Percentiles rank a stretch among this genome's conserved stretches.
Evolutionary conservation across 176 grass and related monocot species (phyloP).

Genomic region (Eremochloa ophiuroides): DNA sequence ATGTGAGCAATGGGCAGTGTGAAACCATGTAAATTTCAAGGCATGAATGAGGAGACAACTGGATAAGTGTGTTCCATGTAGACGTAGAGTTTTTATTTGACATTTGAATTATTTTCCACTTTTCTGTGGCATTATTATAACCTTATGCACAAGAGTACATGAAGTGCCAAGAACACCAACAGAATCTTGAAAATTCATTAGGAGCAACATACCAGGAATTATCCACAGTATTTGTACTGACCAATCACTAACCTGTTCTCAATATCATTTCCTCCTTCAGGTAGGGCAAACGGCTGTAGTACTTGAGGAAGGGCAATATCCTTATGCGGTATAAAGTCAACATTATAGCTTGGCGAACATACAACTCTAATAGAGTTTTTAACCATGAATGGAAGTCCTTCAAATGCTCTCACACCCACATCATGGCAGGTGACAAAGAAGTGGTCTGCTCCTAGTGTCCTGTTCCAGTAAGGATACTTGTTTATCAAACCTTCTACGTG

Average conservation of each 20-base stretch:
- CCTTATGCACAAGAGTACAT: not conserved
- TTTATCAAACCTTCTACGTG: conserved; percentile 80
- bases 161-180: not conserved
- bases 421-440: conserved; percentile 97
- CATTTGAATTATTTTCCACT: not conserved
- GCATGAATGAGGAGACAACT: not conserved
- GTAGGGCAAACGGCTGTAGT: conserved; percentile 92
- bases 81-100: not conserved
- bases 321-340: conserved; percentile 82
- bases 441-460: conserved; percentile 82
- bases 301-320: conserved; percentile 93
- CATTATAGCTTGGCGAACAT: conserved; percentile 89
- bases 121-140: not conserved
- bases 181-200: not conserved
- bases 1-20: not conserved
- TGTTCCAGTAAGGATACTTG: conserved; percentile 98
- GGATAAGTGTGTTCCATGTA: not conserved
- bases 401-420: conserved; percentile 93
- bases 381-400: conserved; percentile 67
- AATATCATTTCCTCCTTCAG: conserved; percentile 85
- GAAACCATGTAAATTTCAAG: not conserved
- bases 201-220: not conserved
- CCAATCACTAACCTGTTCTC: conserved; percentile 61
- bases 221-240: not conserved
- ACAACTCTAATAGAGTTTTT: conserved; percentile 96